phyloP scores from a whole-genome alignment of 805 yeast species.

The Metschnikowia dekortorum region DNA sequence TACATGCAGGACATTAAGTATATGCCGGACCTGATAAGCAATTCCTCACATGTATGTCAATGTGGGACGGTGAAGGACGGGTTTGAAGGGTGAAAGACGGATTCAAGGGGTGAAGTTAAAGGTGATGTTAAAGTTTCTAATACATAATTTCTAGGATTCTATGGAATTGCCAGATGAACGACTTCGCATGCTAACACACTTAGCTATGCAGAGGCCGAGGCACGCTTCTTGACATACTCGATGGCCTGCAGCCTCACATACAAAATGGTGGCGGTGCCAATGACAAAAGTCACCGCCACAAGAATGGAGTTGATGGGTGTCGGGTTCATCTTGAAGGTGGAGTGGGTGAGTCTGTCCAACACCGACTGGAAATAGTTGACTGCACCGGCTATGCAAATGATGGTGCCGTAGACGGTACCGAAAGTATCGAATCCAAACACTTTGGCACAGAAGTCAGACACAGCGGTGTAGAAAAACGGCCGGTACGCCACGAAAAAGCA shows the following conservation, averaged over 20 bases:
- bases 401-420: slow-evolving; percentile 56
- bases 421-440: slow-evolving; percentile 60
- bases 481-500: slow-evolving; percentile 48
- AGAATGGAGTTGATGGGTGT: slow-evolving; percentile 44
- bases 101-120: no score
- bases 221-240: slow-evolving; percentile 1
- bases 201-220: not conserved
- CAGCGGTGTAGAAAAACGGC: slow-evolving; percentile 56
- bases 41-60: no score
- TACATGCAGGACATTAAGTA: not conserved
- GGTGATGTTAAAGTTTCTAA: no score
- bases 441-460: slow-evolving; percentile 57
- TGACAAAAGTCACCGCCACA: slow-evolving; percentile 35
- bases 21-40: no score
- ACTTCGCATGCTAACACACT: no score
- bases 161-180: no score
- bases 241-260: slow-evolving; percentile 28
- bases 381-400: slow-evolving; percentile 50
- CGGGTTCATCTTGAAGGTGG: slow-evolving; percentile 51
- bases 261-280: slow-evolving; percentile 39
- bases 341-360: slow-evolving; percentile 48
- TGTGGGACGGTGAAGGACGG: no score
- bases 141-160: not conserved
- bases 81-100: no score
- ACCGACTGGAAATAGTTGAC: slow-evolving; percentile 45